A percentile compares a stretch with the other conserved stretches of the same genome.
These are phyloP conservation scores for Lonicera japonica DNA, from an alignment of 129 eudicot species.

Conservation along the genomic window DNA sequence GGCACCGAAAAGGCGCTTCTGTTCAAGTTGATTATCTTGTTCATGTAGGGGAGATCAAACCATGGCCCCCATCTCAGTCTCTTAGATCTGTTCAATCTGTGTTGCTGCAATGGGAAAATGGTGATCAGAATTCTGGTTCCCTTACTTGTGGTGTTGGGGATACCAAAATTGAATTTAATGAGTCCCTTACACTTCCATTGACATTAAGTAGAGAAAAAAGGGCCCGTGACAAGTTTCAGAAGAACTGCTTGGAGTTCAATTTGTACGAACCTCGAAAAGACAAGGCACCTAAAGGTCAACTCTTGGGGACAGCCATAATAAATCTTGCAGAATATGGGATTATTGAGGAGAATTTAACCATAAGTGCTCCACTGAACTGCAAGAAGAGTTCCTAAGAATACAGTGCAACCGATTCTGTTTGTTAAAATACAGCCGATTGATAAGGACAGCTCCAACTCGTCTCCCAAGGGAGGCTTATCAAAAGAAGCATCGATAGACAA, in stretches of 20 bases:
- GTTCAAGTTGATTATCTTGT: constrained; percentile 72
- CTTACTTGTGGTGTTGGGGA: constrained; percentile 51
- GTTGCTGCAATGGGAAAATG: constrained; percentile 79
- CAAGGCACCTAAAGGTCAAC: constrained; percentile 55
- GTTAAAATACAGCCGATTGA: constrained; percentile 58
- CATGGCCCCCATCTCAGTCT: constrained; percentile 82
- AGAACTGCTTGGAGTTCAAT: constrained; percentile 61
- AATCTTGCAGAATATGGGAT: constrained; percentile 80
- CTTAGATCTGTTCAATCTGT: constrained; percentile 53
- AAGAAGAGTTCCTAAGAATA: constrained; percentile 63
- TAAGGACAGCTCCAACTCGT: constrained; percentile 48
- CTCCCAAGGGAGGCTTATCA: constrained; percentile 42
- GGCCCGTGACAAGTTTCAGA: constrained; percentile 45
- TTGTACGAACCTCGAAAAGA: constrained; percentile 76
- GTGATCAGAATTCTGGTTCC: constrained; percentile 61
- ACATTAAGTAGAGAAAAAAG: constrained; percentile 54
- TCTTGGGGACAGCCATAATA: constrained; percentile 66
- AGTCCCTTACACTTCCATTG: constrained; percentile 56
- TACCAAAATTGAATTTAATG: constrained; percentile 52
- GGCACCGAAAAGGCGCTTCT: constrained; percentile 58
- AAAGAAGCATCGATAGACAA: constrained; percentile 47
- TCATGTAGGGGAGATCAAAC: constrained; percentile 60
- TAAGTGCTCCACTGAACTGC: constrained; percentile 48
- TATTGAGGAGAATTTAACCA: constrained; percentile 36
- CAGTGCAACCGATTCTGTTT: constrained; percentile 47